These are phyloP conservation scores for Hirschfeldia incana DNA, from an alignment of 345 rosid genomes.

Conservation along the genomic window DNA sequence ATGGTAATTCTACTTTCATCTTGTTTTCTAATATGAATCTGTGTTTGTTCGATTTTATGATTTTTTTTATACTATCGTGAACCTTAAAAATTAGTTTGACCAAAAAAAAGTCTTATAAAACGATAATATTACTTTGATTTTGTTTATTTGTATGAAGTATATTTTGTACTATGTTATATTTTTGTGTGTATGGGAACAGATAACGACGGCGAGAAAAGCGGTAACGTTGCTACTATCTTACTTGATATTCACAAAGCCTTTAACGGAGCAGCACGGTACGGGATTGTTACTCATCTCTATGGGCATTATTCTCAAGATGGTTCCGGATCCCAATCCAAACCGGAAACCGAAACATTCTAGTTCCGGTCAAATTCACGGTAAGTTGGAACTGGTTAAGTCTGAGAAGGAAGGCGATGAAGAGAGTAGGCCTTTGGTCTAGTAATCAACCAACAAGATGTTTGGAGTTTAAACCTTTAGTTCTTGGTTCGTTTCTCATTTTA, in stretches of 20 bases:
- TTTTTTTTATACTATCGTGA: not conserved
- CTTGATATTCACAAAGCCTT: slow-evolving; percentile 85
- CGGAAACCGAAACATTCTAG: slow-evolving; percentile 16
- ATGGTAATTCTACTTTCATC: slow-evolving; percentile 51
- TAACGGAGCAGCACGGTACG: slow-evolving; percentile 76
- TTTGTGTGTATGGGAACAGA: slow-evolving; percentile 40
- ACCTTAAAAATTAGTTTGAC: not conserved
- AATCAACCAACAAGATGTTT: not conserved
- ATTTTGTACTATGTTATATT: not conserved
- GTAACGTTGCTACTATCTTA: slow-evolving; percentile 72
- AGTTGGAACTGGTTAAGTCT: slow-evolving; percentile 19
- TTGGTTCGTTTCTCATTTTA: slow-evolving; percentile 6
- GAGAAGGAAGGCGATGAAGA: slow-evolving; percentile 50
- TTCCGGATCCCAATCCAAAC: slow-evolving; percentile 56
- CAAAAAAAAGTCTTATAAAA: not conserved
- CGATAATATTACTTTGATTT: not conserved
- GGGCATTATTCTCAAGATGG: slow-evolving; percentile 81
- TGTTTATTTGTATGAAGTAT: not conserved
- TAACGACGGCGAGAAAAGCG: slow-evolving; percentile 86
- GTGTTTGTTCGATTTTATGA: too few species aligned
- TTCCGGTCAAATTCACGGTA: slow-evolving; percentile 18
- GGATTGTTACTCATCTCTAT: slow-evolving; percentile 75
- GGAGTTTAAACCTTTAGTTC: not conserved
- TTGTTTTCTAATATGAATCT: not conserved
- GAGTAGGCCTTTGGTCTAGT: slow-evolving; percentile 54